Evolutionary conservation across 257 asterid genomes (phyloP), one percentile per base, ranked within the genome.

Genomic region (Perilla frutescens): DNA sequence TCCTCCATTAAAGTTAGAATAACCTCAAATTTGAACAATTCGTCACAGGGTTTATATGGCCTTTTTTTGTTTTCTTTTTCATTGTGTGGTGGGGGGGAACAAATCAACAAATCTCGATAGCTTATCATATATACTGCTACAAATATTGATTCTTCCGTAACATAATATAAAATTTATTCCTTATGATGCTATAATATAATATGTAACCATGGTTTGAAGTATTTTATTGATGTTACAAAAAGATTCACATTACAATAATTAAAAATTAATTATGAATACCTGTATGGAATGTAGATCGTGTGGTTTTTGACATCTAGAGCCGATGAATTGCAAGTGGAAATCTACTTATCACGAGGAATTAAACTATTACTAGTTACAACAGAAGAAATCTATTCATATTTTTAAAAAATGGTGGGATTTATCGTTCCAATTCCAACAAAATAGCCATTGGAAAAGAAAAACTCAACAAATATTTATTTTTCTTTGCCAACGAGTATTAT

Each of bases 11-110:
- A 20, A 40, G 68, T 62, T 20, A 43, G 36, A 62, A 62, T 40
- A 62, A 15, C 68, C 68, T 41, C 15, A 41, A 26, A 15, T 62
- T 62, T 14, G n/a, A n/a, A 40, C 37, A 40, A 62, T 62, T 59
- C 45, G 45, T 36, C 44, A 15, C 57, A 57, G 43, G 11, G 41
- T 11, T 5, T 4, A 55, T 55, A 57, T 57, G 63, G 34, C 63
- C 57, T 50, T 8, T 54, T 56, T 29, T 29, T 56, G 9, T 7
- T 56, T 29, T 29, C 10, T 31, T 4, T 29, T 56, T 8, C 14
- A 13, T 31, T 57, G 26, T 20, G 26, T 20, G 26, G 26, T 59
- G 8, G 41, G 10, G 29, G 3, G 60, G 34, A 54, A 5, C 8
- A 41, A 41, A 50, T 50, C 29, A 20, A 20, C 26, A 20, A 20